Evolutionary conservation across 768 basidiomycete genomes (phyloP).

Genomic region (Russula dissimulans): DNA sequence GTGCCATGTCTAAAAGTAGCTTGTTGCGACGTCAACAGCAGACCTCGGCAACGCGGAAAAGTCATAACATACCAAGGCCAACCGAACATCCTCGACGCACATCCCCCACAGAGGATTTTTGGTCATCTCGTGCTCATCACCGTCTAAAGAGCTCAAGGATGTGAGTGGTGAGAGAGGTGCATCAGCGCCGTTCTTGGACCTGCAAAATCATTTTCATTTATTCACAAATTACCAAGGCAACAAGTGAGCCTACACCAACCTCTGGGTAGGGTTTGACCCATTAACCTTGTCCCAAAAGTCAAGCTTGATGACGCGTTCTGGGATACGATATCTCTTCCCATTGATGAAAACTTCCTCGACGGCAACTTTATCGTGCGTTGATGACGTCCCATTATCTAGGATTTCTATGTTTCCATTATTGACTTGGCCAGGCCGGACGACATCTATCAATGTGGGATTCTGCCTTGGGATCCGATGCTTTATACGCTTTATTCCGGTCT

Average conservation of each 20-base stretch:
- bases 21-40: neutral
- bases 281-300: slow-evolving; percentile 89
- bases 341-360: slow-evolving; percentile 84
- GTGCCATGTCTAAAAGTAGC: slow-evolving; percentile 18
- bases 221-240: neutral
- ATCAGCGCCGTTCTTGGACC: slow-evolving; percentile 10
- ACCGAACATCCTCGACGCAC: slow-evolving; percentile 18
- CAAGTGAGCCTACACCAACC: neutral
- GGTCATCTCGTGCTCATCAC: slow-evolving; percentile 8
- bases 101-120: slow-evolving; percentile 3
- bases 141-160: slow-evolving; percentile 20
- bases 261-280: slow-evolving; percentile 1
- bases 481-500: slow-evolving; percentile 43
- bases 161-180: slow-evolving; percentile 25
- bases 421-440: slow-evolving; percentile 59
- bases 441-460: slow-evolving; percentile 56
- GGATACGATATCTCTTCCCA: slow-evolving; percentile 84
- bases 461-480: slow-evolving; percentile 76
- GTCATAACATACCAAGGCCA: slow-evolving; percentile 14
- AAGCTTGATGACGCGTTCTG: slow-evolving; percentile 82
- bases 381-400: slow-evolving; percentile 53
- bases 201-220: neutral
- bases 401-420: slow-evolving; percentile 95
- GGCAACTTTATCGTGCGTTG: slow-evolving; percentile 38
- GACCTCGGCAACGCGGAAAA: neutral